A percentile compares a stretch with the other conserved stretches of the same genome.
phyloP scores from a whole-genome alignment of 23 red algal genomes.

The Pyropia haitanensis region DNA sequence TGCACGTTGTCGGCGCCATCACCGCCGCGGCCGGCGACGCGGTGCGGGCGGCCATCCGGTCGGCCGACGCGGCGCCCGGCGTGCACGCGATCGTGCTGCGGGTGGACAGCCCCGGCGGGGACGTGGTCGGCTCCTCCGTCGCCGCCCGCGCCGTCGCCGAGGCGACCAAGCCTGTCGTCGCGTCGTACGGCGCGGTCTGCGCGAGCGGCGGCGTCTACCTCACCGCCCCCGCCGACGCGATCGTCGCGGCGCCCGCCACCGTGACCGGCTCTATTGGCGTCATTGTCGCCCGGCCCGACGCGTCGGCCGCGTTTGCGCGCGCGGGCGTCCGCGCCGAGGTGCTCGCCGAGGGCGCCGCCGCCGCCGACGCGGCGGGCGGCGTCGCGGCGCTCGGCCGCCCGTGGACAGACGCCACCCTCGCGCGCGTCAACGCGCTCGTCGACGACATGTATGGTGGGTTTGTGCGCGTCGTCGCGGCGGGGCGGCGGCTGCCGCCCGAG shows the following conservation, averaged over 20 bases:
- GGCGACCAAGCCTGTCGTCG: slow-evolving; percentile 78
- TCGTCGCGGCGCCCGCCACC: slow-evolving; percentile 64
- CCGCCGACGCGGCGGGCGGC: slow-evolving; percentile 51
- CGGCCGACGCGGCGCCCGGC: slow-evolving; percentile 55
- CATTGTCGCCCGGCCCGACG: slow-evolving; percentile 49
- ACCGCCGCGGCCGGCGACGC: slow-evolving; percentile 24
- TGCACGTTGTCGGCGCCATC: slow-evolving; percentile 33
- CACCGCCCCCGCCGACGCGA: slow-evolving; percentile 60
- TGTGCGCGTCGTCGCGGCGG: slow-evolving; percentile 58
- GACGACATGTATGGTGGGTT: slow-evolving; percentile 65
- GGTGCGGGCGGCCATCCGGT: slow-evolving; percentile 32
- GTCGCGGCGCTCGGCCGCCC: slow-evolving; percentile 10
- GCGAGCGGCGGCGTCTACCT: slow-evolving; percentile 94
- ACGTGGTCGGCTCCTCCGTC: slow-evolving; percentile 76
- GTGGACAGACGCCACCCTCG: slow-evolving; percentile 67
- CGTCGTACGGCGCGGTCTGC: slow-evolving; percentile 77
- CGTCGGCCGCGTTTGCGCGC: slow-evolving; percentile 62
- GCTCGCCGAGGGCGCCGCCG: slow-evolving; percentile 32
- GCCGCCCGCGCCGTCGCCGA: slow-evolving; percentile 58
- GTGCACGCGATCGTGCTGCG: slow-evolving; percentile 78
- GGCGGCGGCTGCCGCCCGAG: slow-evolving; percentile 32
- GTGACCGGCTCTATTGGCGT: slow-evolving; percentile 95
- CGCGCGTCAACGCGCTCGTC: slow-evolving; percentile 37
- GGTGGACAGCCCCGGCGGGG: slow-evolving; percentile 85
- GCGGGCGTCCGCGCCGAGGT: slow-evolving; percentile 70